A percentile compares a stretch with the other conserved stretches of the same genome.
These are phyloP conservation scores for Yamadazyma olivae DNA, from an alignment of 805 yeast genomes.

Conservation along the genomic window DNA sequence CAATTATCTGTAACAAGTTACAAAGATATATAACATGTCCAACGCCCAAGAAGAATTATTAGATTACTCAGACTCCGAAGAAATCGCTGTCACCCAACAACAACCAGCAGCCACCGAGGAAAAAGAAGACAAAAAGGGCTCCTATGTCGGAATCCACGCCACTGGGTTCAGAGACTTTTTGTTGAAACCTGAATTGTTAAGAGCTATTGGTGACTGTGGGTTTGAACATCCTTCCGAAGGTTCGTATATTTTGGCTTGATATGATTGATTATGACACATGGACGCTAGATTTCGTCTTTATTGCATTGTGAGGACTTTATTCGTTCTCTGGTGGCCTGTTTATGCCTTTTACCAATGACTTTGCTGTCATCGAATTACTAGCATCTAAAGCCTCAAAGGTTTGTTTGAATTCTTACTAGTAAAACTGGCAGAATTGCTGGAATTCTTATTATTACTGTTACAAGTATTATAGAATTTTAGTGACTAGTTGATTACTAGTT, in stretches of 20 bases:
- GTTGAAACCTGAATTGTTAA: conserved; percentile 91
- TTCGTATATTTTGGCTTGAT: conserved; percentile 50
- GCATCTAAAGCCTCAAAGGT: no score
- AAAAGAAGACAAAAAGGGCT: conserved; percentile 84
- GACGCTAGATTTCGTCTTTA: no score
- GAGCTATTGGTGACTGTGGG: conserved; percentile 99
- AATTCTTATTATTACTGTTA: no score
- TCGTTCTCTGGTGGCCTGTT: no score
- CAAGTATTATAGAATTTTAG: no score
- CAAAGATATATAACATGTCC: conserved; percentile 51
- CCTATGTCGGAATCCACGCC: conserved; percentile 96
- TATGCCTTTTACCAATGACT: no score
- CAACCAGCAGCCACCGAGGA: conserved; percentile 50
- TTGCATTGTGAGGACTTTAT: no score
- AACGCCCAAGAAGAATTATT: conserved; percentile 99
- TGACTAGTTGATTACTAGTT: no score
- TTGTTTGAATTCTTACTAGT: no score
- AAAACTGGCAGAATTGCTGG: no score
- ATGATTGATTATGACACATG: no score
- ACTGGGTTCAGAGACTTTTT: conserved; percentile 98
- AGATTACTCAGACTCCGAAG: conserved; percentile 98
- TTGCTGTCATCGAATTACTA: no score
- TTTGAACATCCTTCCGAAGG: conserved; percentile 99
- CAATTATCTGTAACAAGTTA: not conserved
- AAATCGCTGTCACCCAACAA: conserved; percentile 64